Conservation (phyloP, 768 basidiomycete species). For the Roridomyces roridus region DNA sequence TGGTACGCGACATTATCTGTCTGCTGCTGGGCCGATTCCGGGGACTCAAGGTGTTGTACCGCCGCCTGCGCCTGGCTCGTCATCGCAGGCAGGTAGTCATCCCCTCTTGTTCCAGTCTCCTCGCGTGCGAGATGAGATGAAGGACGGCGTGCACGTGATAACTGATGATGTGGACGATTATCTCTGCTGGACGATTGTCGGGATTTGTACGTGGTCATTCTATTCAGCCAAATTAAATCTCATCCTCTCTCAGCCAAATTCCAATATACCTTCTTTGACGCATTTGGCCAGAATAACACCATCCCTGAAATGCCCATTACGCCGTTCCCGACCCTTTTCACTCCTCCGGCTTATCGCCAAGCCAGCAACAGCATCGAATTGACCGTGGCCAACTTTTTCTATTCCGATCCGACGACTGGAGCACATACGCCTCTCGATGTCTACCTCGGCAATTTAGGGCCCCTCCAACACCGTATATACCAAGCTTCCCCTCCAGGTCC, state of each 20-base stretch:
- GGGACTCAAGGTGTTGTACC: slow-evolving; percentile 73
- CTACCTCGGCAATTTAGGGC: slow-evolving; percentile 90
- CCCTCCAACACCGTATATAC: slow-evolving; percentile 78
- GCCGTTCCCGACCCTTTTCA: slow-evolving; percentile 88
- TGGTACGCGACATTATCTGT: slow-evolving; percentile 86
- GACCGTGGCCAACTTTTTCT: slow-evolving; percentile 89
- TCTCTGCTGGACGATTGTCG: slow-evolving; percentile 94
- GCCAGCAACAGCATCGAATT: slow-evolving; percentile 79
- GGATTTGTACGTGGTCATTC: slow-evolving; percentile 75
- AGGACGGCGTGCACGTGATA: slow-evolving; percentile 75
- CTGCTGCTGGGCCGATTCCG: slow-evolving; percentile 85
- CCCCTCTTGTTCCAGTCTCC: slow-evolving; percentile 81
- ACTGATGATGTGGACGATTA: slow-evolving; percentile 95
- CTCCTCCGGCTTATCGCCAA: slow-evolving; percentile 76
- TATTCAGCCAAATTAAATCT: slow-evolving; percentile 19
- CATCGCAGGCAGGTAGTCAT: slow-evolving; percentile 80
- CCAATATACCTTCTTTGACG: slow-evolving; percentile 94
- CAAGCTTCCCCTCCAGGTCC: slow-evolving; percentile 75
- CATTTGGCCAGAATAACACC: slow-evolving; percentile 78
- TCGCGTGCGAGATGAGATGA: slow-evolving; percentile 81
- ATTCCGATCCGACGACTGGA: slow-evolving; percentile 70
- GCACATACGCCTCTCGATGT: slow-evolving; percentile 80
- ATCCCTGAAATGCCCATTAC: slow-evolving; percentile 85
- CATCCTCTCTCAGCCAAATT: slow-evolving; percentile 70
- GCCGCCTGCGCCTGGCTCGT: slow-evolving; percentile 76